Evolutionary conservation across 495 filamentous ascomycete genomes (phyloP), one percentile per base, ranked within the genome.

Genomic region (Bacidia rubella): DNA sequence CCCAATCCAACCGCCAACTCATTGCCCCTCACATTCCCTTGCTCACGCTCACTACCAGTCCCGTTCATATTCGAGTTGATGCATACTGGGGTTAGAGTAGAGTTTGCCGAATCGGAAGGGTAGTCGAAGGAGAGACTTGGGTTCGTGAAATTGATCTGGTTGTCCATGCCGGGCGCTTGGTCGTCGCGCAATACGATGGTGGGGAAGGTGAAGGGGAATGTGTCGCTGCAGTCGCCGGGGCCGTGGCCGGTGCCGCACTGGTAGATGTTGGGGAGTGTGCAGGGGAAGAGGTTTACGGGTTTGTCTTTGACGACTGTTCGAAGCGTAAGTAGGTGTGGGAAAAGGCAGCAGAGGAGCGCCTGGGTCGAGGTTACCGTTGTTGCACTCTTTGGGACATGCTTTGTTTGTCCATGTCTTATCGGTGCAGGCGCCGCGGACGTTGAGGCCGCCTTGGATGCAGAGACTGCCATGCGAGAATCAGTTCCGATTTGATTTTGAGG

Each of bases 361-460:
- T n/a, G n/a, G n/a, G n/a, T n/a, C n/a, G n/a, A n/a, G n/a, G n/a
- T 7, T 44, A 44, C 41, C 20, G 23, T 50, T 50, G 27, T 29
- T 38, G 29, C 47, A 50, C 12, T 17, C 25, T 10, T 22, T 11
- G 11, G 47, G 47, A 22, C 47, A 50, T n/a, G 47, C 26, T 7
- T 15, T 21, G 19, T 50, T 50, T 21, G 47, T 11, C 47, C 47
- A 50, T 10, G 47, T 50, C 11, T 19, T 17, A 38, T 50, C 47
- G 5, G 47, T 50, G 32, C 47, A 50, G 27, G 25, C 47, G n/a
- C 24, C 47, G 29, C 47, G 47, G n/a, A n/a, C 17, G n/a, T 19
- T 50, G 27, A 50, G 15, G 20, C 47, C 47, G 24, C 38, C 15
- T 20, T 38, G n/a, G 15, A 25, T 17, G 19, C 47, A 50, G 4